Base-by-base conservation (phyloP, 208 protist genomes). In the Angomonas ambiguus region DNA sequence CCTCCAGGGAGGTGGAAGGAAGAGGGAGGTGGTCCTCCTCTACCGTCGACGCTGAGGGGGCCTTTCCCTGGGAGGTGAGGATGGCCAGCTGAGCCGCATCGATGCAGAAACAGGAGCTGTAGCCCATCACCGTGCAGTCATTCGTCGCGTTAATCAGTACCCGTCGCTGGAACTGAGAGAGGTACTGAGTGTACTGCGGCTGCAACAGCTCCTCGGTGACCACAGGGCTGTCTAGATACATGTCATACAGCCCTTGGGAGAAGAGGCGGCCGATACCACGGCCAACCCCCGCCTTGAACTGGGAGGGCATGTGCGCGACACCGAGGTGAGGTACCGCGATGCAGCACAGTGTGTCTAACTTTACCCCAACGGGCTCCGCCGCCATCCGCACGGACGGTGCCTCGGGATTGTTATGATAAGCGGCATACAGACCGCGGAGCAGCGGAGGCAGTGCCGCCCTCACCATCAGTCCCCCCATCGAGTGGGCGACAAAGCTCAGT, bases 391-490 rank as follows among this genome's bases (percentile, higher is more conserved):
- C 0, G 45, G 51, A 27, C 38, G 38, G n/a, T 1, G 0, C 38
- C 11, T 53, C 5, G 42, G 1, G 13, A 10, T 20, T 41, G 25
- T 13, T 16, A 13, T 32, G 22, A 51, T 1, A 28, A 33, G 28
- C 22, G 33, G 1, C 13, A 24, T 33, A 22, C 28, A 53, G 42
- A 27, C 20, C 32, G 27, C 25, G 11, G 10, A 67, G 64, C 24
- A 92, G 51, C 20, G 6, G 13, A 13, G 86, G 86, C 25, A 88
- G 58, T 0, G 83, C 80, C 33, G 75, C 72, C 8, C 86, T 76
- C 1, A 89, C 69, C 2, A 92, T 77, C 18, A 92, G 63, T 25
- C 83, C 83, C 20, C 86, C 83, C 83, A 92, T 92, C 28, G 74
- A 80, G 60, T 82, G 72, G 0, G 63, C 73, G 2, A 88, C 74